These are phyloP conservation scores for Aureobasidium sp. DNA, from an alignment of 2,329 filamentous ascomycete genomes.

Conservation along the genomic window DNA sequence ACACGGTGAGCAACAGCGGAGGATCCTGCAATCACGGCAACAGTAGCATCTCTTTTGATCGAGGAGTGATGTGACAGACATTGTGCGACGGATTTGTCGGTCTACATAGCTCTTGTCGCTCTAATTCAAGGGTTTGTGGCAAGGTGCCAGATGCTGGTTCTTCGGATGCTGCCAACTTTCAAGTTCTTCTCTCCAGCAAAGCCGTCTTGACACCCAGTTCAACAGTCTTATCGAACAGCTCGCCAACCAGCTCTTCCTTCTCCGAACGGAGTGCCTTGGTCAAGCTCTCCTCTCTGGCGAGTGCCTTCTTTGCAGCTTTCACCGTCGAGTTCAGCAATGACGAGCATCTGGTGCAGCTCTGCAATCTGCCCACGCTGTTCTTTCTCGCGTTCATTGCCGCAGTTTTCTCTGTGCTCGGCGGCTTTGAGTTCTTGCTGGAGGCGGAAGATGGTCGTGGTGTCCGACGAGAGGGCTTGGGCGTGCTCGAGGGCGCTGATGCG, in stretches of 20 bases:
- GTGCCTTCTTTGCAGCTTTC: not conserved
- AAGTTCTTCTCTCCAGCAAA: not conserved
- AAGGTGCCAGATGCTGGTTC: no score
- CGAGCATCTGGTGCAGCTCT: not conserved
- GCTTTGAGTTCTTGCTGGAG: not conserved
- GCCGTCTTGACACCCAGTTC: not conserved
- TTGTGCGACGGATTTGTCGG: no score
- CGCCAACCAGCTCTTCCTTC: not conserved
- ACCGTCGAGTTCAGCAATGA: not conserved
- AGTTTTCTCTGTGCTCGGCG: not conserved
- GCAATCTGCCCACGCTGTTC: not conserved
- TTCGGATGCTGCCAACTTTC: not conserved
- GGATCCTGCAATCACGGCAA: no score
- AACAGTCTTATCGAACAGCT: not conserved
- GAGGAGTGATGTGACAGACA: no score
- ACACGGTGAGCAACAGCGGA: no score
- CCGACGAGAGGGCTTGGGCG: not conserved
- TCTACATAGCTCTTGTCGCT: no score
- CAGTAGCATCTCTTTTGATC: no score
- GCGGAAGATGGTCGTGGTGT: not conserved
- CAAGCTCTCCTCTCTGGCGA: not conserved
- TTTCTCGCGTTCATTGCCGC: not conserved
- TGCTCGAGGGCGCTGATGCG: not conserved
- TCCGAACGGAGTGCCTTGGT: not conserved
- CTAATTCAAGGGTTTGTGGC: no score